Base-by-base conservation (phyloP, 495 filamentous ascomycete species). In the Tetracladium setigerum region DNA sequence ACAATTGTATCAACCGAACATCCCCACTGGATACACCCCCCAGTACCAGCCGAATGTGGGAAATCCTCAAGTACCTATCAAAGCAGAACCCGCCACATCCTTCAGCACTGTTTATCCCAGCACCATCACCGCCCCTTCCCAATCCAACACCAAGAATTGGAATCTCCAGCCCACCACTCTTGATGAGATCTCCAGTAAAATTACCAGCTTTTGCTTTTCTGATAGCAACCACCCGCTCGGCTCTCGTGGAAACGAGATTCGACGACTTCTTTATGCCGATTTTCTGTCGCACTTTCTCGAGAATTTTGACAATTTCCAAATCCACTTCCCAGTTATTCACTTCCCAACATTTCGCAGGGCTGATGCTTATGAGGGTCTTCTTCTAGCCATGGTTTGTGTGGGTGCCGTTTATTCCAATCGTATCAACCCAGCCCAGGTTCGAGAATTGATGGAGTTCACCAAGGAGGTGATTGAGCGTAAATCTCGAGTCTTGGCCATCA, bases 1-100 rank as follows among this genome's bases (percentile, higher is more conserved):
- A 52, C 72, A 79, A 57, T 80, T 85, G 74, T 86, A 83, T 72
- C 81, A 83, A 71, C 67, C 79, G 67, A 78, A 74, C 68, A 69
- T 73, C 56, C 74, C 79, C 52, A 68, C 80, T 63, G 67, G 72
- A 59, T 80, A 77, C 65, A 74, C 78, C 64, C 72, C 68, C 70
- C 62, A 68, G 51, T 78, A 76, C 62, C 76, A 75, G 64, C 71
- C 81, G 66, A 72, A 72, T 65, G 53, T 64, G 66, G 62, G 60
- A 62, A 67, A 71, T 66, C 69, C 61, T 62, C 70, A 68, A 68
- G 76, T 65, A 67, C 67, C 51, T 66, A 66, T 65, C 67, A 78
- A 73, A 65, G 59, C 58, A 62, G 72, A 68, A 59, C 64, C 67
- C 71, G 69, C 60, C 53, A 43, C 55, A 51, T 38, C 53, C 49